Evolutionary conservation across 192 early-diverging fungal genomes (phyloP).

Genomic region (Rhizoclosmatium sp.): DNA sequence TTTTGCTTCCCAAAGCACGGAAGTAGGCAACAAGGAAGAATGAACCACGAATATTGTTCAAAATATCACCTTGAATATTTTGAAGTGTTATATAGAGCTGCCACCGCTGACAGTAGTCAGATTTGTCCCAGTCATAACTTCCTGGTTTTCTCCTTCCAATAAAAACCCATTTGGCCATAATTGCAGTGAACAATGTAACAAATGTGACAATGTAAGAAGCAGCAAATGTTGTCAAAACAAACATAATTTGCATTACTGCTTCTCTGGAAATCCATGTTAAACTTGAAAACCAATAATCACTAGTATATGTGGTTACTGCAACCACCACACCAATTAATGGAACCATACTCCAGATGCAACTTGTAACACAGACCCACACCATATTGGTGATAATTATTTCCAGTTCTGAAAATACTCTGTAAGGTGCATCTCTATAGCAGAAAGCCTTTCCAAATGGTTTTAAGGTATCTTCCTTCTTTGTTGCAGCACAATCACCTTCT

Average conservation of each 20-base stretch:
- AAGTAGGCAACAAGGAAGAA: constrained; percentile 52
- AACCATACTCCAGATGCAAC: neutral
- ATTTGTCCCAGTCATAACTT: constrained; percentile 55
- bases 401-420: constrained; percentile 34
- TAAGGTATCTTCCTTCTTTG: constrained; percentile 18
- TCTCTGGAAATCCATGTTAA: neutral
- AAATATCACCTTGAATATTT: constrained; percentile 38
- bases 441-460: constrained; percentile 58
- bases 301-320: neutral
- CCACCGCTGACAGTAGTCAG: constrained; percentile 58
- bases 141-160: constrained; percentile 50
- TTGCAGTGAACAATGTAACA: neutral
- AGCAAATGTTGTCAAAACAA: neutral
- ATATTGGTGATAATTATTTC: constrained; percentile 11
- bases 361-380: neutral
- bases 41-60: constrained; percentile 48
- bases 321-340: constrained; percentile 2
- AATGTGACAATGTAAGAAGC: neutral
- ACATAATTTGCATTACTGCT: neutral
- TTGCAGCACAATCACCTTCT: constrained; percentile 21
- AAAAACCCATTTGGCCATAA: constrained; percentile 49
- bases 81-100: constrained; percentile 51
- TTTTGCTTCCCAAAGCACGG: constrained; percentile 50
- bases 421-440: constrained; percentile 48
- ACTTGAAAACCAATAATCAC: neutral